Evolutionary conservation across 352 stramenopile species (phyloP).

Genomic region (Albugo candida): DNA sequence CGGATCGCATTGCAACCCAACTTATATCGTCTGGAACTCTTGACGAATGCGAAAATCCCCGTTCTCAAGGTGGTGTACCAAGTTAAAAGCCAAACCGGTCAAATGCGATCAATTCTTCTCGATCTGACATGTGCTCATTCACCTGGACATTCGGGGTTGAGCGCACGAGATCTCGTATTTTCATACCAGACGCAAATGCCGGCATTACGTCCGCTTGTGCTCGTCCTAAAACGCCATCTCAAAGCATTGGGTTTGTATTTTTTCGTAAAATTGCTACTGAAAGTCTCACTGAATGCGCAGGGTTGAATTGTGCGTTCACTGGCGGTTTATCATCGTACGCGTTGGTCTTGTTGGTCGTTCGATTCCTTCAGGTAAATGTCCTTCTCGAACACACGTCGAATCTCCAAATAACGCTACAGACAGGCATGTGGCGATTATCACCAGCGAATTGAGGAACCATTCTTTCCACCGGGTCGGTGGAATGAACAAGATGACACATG

Average conservation of each 20-base stretch:
- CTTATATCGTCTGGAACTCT: slow-evolving; percentile 81
- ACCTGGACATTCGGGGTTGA: slow-evolving; percentile 85
- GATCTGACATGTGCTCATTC: slow-evolving; percentile 92
- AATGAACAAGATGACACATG: no score
- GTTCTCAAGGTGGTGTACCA: slow-evolving; percentile 85
- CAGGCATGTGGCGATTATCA: slow-evolving; percentile 62
- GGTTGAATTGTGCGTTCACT: slow-evolving; percentile 86
- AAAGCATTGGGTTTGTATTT: slow-evolving; percentile 27
- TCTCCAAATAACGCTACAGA: not conserved
- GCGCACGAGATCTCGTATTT: slow-evolving; percentile 83
- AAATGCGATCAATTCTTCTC: slow-evolving; percentile 24
- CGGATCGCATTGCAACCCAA: slow-evolving; percentile 62
- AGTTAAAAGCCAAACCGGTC: not conserved
- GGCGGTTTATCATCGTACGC: slow-evolving; percentile 92
- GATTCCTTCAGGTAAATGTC: slow-evolving; percentile 74
- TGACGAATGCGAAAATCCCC: slow-evolving; percentile 87
- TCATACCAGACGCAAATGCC: slow-evolving; percentile 80
- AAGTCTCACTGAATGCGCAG: no score
- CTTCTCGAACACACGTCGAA: no score
- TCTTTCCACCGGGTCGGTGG: no score
- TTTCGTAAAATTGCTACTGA: no score
- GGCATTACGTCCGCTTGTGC: slow-evolving; percentile 83
- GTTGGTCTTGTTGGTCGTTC: slow-evolving; percentile 87
- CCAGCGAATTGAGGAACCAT: slow-evolving; percentile 4
- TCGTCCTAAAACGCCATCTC: slow-evolving; percentile 86